Evolutionary conservation across 805 yeast genomes (phyloP).

Genomic region (Candida chauliodis): DNA sequence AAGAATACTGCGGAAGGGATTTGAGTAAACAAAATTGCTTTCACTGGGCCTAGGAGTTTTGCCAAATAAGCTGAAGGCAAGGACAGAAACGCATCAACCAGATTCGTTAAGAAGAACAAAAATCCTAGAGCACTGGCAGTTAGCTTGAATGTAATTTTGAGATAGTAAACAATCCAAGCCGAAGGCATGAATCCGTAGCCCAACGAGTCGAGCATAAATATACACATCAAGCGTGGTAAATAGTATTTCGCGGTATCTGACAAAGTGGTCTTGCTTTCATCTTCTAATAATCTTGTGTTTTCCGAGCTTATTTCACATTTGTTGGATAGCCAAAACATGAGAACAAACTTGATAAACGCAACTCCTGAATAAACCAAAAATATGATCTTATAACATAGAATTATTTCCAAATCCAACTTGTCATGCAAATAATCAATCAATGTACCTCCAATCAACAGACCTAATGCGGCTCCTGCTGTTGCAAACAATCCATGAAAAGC

Average conservation of each 20-base stretch:
- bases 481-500: conserved; percentile 71
- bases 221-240: conserved; percentile 46
- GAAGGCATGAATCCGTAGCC: conserved; percentile 87
- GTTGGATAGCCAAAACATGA: conserved; percentile 49
- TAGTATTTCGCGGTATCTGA: conserved; percentile 43
- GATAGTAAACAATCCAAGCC: conserved; percentile 85
- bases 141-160: conserved; percentile 52
- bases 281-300: conserved; percentile 2
- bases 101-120: conserved; percentile 61
- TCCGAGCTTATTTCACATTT: conserved; percentile 45
- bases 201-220: conserved; percentile 81
- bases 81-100: conserved; percentile 65
- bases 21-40: conserved; percentile 70
- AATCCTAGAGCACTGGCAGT: conserved; percentile 61
- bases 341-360: conserved; percentile 49
- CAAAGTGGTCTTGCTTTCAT: conserved; percentile 16
- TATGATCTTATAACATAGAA: conserved; percentile 49
- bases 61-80: conserved; percentile 74
- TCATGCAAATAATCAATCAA: conserved; percentile 45
- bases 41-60: conserved; percentile 69
- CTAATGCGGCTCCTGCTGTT: conserved; percentile 70
- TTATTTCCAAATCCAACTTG: conserved; percentile 26
- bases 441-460: conserved; percentile 62
- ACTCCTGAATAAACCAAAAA: conserved; percentile 55
- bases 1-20: conserved; percentile 72